These are phyloP conservation scores for Pestalotiopsis sp. DNA, from an alignment of 2,329 filamentous ascomycete species.

Conservation along the genomic window DNA sequence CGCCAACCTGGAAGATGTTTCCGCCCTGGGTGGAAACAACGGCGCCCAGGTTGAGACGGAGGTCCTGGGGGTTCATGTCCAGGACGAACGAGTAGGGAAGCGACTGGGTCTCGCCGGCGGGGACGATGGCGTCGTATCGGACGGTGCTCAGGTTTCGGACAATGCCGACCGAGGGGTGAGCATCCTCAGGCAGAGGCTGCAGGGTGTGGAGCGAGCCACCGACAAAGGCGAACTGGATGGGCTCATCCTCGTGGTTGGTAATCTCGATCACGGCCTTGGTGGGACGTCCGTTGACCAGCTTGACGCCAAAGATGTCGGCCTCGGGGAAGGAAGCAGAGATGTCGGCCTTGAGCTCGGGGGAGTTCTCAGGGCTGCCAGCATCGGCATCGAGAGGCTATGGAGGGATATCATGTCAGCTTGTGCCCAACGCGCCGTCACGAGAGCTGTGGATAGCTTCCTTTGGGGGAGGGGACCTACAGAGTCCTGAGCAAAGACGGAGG, in stretches of 20 bases:
- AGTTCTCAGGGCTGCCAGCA: slow-evolving; percentile 26
- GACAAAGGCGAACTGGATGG: slow-evolving; percentile 76
- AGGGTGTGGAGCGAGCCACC: slow-evolving; percentile 71
- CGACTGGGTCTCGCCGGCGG: slow-evolving; percentile 74
- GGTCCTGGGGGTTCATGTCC: slow-evolving; percentile 91
- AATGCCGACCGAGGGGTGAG: slow-evolving; percentile 54
- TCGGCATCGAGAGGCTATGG: slow-evolving; percentile 28
- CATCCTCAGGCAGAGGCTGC: slow-evolving; percentile 52
- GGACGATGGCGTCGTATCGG: slow-evolving; percentile 73
- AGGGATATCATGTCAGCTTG: slow-evolving; percentile 8
- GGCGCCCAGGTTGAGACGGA: slow-evolving; percentile 76
- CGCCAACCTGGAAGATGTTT: slow-evolving; percentile 73
- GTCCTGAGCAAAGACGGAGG: slow-evolving; percentile 33
- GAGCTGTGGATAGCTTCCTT: neutral
- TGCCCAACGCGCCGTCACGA: neutral
- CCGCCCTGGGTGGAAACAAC: slow-evolving; percentile 71
- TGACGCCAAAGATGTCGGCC: slow-evolving; percentile 88
- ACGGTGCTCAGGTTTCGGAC: slow-evolving; percentile 84
- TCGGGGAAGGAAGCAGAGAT: slow-evolving; percentile 66
- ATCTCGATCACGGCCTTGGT: slow-evolving; percentile 83
- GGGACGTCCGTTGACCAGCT: slow-evolving; percentile 89
- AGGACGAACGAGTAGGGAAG: slow-evolving; percentile 84
- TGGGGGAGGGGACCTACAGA: slow-evolving; percentile 25
- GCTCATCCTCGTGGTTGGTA: slow-evolving; percentile 77
- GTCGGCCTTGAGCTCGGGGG: slow-evolving; percentile 62